Evolutionary conservation across 306 rosid species (phyloP), one percentile per base, ranked within the genome.

Genomic region (Trifolium pratense): DNA sequence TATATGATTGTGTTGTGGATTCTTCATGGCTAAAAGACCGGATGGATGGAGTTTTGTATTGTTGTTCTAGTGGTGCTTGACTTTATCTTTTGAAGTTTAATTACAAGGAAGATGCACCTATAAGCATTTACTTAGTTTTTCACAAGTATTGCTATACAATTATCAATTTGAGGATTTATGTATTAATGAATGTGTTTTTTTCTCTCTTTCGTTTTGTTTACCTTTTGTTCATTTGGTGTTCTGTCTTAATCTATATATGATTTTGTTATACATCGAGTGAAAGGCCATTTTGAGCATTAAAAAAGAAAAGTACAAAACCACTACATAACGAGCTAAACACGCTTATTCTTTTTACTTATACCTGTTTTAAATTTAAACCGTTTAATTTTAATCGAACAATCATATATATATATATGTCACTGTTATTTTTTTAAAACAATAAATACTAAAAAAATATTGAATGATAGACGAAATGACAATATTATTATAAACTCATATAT

Each of bases 121-220:
- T 36, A 34, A 56, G 76, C 57, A 73, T 67, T 79, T 56, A 80
- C 80, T 76, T 76, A 45, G 63, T 37, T 32, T 80, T 73, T 74
- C 48, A 39, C 16, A 42, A 74, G 84, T 68, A 69, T 46, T 69
- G 71, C 62, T 57, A 40, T 80, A 60, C 48, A 56, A 56, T 23
- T 56, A 52, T 60, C 40, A 60, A 74, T 74, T 68, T n/a, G 7
- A 57, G 23, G 65, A 17, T 49, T 69, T 43, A 31, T 31, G 26
- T 70, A 64, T 78, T 66, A 56, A 71, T 71, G 48, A 9, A 14
- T 34, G 64, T 66, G 64, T 64, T 40, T 74, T 15, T 31, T 15
- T 20, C 13, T 31, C 3, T 66, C 12, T 21, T 0, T 68, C 0
- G 55, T 20, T 21, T 68, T 46, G 11, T 58, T 58, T 40, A 39